Evolutionary conservation across 352 stramenopile species (phyloP).

Genomic region (Thalassiosira sp.): DNA sequence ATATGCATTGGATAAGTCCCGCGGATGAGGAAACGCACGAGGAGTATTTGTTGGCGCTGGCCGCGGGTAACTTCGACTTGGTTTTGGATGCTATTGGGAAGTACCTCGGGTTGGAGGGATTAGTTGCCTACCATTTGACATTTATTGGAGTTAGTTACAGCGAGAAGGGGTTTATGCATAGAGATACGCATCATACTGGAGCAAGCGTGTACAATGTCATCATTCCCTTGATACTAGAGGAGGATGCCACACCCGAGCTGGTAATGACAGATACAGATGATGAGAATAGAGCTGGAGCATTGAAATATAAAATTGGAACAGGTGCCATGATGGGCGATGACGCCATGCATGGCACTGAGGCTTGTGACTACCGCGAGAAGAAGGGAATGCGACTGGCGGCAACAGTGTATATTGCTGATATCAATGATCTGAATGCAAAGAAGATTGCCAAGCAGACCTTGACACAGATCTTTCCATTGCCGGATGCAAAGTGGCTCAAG

Average conservation of each 20-base stretch:
- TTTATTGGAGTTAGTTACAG: slow-evolving; percentile 57
- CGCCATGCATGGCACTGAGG: slow-evolving; percentile 49
- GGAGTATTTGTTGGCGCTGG: slow-evolving; percentile 48
- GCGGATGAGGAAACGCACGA: slow-evolving; percentile 52
- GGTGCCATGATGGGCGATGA: slow-evolving; percentile 58
- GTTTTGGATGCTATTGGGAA: slow-evolving; percentile 58
- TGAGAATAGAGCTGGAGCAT: slow-evolving; percentile 13
- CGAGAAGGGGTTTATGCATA: slow-evolving; percentile 51
- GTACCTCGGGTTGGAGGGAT: slow-evolving; percentile 42
- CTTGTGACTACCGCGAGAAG: slow-evolving; percentile 57
- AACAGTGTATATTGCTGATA: slow-evolving; percentile 63
- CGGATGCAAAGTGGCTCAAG: slow-evolving; percentile 44
- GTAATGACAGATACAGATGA: slow-evolving; percentile 34
- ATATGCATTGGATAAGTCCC: slow-evolving; percentile 63
- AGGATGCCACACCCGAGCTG: slow-evolving; percentile 41
- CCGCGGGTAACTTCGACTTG: slow-evolving; percentile 47
- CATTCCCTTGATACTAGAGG: slow-evolving; percentile 58
- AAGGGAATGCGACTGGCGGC: slow-evolving; percentile 50
- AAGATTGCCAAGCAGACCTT: slow-evolving; percentile 24
- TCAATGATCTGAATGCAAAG: slow-evolving; percentile 49
- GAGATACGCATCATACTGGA: slow-evolving; percentile 29
- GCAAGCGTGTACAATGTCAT: slow-evolving; percentile 58
- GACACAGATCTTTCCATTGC: slow-evolving; percentile 55
- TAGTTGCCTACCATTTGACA: slow-evolving; percentile 45
- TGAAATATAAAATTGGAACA: slow-evolving; percentile 36